Percentiles rank a stretch among this genome's conserved stretches.
Evolutionary conservation across 2,329 filamentous ascomycete genomes (phyloP).

Genomic region (Cryphonectria nitschkei): DNA sequence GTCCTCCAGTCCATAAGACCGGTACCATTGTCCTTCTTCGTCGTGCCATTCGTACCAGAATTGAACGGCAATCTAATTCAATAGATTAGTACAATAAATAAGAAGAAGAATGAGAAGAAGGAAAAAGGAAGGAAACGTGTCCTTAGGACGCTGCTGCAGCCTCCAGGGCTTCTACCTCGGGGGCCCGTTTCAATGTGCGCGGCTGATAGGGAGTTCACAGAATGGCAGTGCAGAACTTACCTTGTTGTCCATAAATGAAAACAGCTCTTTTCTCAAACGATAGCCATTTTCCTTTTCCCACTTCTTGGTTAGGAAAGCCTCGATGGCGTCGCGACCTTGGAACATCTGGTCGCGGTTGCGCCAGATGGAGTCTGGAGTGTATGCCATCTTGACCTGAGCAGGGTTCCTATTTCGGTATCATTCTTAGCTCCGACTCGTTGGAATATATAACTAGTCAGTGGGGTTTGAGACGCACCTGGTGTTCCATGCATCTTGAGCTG

Average conservation of each 20-base stretch:
- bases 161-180: neutral
- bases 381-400: constrained; percentile 67
- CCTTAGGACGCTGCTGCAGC: neutral
- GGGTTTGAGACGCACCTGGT: constrained; percentile 56
- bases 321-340: constrained; percentile 68
- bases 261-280: constrained; percentile 79
- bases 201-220: neutral
- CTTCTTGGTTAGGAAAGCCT: constrained; percentile 70
- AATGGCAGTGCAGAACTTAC: constrained; percentile 37
- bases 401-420: constrained; percentile 57
- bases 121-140: too few relatives aligned
- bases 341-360: constrained; percentile 76
- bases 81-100: neutral
- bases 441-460: neutral
- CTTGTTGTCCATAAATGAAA: constrained; percentile 72
- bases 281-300: constrained; percentile 76
- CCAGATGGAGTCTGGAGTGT: constrained; percentile 79
- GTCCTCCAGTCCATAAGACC: constrained; percentile 84
- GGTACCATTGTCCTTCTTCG: constrained; percentile 73
- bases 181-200: too few relatives aligned
- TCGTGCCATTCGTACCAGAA: constrained; percentile 90
- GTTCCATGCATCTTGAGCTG: constrained; percentile 84
- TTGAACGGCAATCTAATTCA: constrained; percentile 72
- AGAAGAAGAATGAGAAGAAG: too few relatives aligned
- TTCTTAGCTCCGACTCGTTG: neutral